Conservation (phyloP, 2,329 filamentous ascomycete genomes). For the Neopestalotiopsis sp. region DNA sequence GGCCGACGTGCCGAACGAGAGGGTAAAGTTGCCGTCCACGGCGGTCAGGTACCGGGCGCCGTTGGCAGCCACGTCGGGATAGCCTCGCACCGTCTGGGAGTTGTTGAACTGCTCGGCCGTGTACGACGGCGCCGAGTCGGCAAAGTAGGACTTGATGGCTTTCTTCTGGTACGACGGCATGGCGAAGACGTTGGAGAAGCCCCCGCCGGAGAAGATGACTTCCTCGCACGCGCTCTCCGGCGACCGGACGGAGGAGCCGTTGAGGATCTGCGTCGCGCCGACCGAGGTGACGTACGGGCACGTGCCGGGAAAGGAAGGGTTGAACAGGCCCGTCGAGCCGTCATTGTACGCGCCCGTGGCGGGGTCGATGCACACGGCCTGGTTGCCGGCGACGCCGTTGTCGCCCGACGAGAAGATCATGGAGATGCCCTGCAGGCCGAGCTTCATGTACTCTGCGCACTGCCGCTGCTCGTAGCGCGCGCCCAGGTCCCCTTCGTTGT, state of each 20-base stretch:
- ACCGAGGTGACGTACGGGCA: conserved; percentile 59
- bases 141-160: conserved; percentile 46
- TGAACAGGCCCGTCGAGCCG: conserved; percentile 44
- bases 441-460: conserved; percentile 63
- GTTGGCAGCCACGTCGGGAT: conserved; percentile 53
- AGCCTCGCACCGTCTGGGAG: conserved; percentile 48
- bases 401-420: conserved; percentile 54
- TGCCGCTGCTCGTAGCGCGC: conserved; percentile 56
- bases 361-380: conserved; percentile 41
- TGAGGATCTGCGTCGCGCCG: conserved; percentile 53
- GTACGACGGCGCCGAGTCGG: conserved; percentile 46
- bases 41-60: conserved; percentile 51
- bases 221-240: conserved; percentile 52
- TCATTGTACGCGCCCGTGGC: conserved; percentile 36
- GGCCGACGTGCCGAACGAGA: conserved; percentile 55
- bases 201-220: conserved; percentile 53
- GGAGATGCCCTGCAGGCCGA: conserved; percentile 57
- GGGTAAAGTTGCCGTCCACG: conserved; percentile 45
- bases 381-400: conserved; percentile 49
- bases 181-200: conserved; percentile 55
- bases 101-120: conserved; percentile 52
- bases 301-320: conserved; percentile 50
- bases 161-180: conserved; percentile 52
- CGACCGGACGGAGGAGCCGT: conserved; percentile 42
- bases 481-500: conserved; percentile 56